These are phyloP conservation scores for Bolboschoenus planiculmis DNA, from an alignment of 176 grass and related monocot species.

Conservation along the genomic window DNA sequence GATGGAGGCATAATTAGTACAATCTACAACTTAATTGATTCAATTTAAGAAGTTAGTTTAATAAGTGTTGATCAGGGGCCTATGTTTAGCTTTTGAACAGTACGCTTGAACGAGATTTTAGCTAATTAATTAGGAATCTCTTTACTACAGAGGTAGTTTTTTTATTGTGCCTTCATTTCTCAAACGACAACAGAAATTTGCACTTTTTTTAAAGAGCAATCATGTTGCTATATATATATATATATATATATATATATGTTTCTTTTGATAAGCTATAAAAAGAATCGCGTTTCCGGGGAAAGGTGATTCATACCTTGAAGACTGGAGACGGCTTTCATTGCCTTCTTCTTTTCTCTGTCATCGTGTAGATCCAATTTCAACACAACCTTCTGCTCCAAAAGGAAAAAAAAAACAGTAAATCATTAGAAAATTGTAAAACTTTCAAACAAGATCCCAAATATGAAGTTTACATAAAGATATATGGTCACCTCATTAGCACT, in stretches of 20 bases:
- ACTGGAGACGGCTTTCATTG: conserved; percentile 49
- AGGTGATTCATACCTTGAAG: conserved; percentile 30
- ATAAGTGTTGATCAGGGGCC: neutral
- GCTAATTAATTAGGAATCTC: neutral
- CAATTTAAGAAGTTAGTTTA: neutral
- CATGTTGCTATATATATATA: neutral
- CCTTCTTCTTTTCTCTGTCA: conserved; percentile 67
- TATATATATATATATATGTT: no score
- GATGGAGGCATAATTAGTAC: neutral
- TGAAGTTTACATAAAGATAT: neutral
- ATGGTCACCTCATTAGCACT: neutral
- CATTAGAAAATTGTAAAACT: neutral
- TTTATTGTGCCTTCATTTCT: neutral
- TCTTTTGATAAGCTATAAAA: neutral
- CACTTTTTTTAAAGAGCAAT: neutral
- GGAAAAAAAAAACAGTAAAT: neutral
- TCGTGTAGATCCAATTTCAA: conserved; percentile 78
- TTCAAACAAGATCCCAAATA: neutral
- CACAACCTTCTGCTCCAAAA: conserved; percentile 46
- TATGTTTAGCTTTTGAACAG: neutral
- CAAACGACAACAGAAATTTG: neutral
- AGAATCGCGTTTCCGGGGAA: neutral
- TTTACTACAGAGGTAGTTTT: neutral
- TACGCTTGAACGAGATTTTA: neutral
- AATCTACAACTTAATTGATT: neutral